phyloP scores from a whole-genome alignment of 1,139 yeast species.

The Meyerozyma smithsonii region DNA sequence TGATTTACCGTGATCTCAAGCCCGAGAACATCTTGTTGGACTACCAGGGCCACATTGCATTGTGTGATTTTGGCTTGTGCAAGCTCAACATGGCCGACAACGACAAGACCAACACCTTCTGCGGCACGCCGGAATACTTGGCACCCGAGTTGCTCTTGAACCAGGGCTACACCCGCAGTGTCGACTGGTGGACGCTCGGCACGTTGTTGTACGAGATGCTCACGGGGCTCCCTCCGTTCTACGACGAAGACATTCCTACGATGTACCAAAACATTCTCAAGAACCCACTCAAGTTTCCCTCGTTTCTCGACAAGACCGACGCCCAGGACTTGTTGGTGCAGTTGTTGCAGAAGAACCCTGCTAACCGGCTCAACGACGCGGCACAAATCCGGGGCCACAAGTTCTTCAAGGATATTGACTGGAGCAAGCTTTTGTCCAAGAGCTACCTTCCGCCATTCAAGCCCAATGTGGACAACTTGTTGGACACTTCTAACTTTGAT shows the following conservation, averaged over 20 bases:
- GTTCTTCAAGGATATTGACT: constrained; percentile 87
- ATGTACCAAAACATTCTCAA: constrained; percentile 93
- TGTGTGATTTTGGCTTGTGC: constrained; percentile 95
- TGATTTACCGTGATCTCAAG: constrained; percentile 89
- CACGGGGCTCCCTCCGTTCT: constrained; percentile 94
- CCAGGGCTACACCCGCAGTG: constrained; percentile 91
- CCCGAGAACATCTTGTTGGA: constrained; percentile 93
- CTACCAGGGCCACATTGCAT: constrained; percentile 94
- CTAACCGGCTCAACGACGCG: constrained; percentile 76
- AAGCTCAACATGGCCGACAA: constrained; percentile 87
- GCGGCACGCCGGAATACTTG: constrained; percentile 94
- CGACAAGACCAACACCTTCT: constrained; percentile 88
- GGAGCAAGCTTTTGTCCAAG: constrained; percentile 80
- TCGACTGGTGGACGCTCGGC: constrained; percentile 98
- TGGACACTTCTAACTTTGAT: constrained; percentile 91
- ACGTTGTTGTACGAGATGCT: constrained; percentile 92
- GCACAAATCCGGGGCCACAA: constrained; percentile 79
- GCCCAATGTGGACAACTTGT: constrained; percentile 81
- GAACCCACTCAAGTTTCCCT: constrained; percentile 85
- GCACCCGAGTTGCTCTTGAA: constrained; percentile 92
- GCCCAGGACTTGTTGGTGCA: constrained; percentile 80
- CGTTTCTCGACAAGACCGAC: constrained; percentile 73
- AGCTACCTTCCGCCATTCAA: constrained; percentile 94
- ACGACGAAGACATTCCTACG: constrained; percentile 87
- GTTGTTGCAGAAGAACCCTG: constrained; percentile 81